These are phyloP conservation scores for Boletellus emodensis DNA, from an alignment of 768 basidiomycete genomes.

Conservation along the genomic window DNA sequence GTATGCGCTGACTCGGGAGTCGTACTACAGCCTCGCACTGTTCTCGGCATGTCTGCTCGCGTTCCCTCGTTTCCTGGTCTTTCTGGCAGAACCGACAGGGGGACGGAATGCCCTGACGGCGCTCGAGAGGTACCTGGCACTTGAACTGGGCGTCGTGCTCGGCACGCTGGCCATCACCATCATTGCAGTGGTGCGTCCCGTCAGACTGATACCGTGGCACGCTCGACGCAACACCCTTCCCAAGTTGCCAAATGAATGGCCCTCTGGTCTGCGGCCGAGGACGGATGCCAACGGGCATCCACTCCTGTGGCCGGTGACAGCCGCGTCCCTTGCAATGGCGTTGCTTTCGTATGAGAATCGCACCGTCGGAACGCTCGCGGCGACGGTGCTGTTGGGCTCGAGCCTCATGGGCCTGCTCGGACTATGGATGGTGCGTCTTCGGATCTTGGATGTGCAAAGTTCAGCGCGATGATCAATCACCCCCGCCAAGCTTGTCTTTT, in stretches of 20 bases:
- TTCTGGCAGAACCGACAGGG: slow-evolving; percentile 50
- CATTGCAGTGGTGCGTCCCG: slow-evolving; percentile 48
- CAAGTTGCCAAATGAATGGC: slow-evolving; percentile 43
- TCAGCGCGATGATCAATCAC: slow-evolving; percentile 12
- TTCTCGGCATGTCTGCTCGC: slow-evolving; percentile 40
- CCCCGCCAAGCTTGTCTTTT: slow-evolving; percentile 53
- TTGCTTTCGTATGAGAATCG: slow-evolving; percentile 64
- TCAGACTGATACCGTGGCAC: slow-evolving; percentile 1
- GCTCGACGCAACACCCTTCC: background rate
- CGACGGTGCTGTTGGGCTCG: slow-evolving; percentile 47
- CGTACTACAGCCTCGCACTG: slow-evolving; percentile 31
- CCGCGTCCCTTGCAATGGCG: slow-evolving; percentile 50
- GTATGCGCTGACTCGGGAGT: slow-evolving; percentile 1
- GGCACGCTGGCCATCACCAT: slow-evolving; percentile 52
- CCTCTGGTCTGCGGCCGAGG: slow-evolving; percentile 30
- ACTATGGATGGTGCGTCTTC: slow-evolving; percentile 59
- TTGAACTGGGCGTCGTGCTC: slow-evolving; percentile 64
- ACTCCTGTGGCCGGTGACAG: slow-evolving; percentile 56
- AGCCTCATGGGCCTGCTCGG: slow-evolving; percentile 61
- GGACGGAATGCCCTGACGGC: slow-evolving; percentile 49
- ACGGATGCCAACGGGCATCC: slow-evolving; percentile 45
- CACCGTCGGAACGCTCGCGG: slow-evolving; percentile 53
- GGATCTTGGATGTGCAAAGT: slow-evolving; percentile 11
- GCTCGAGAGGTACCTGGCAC: slow-evolving; percentile 64
- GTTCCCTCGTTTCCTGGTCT: slow-evolving; percentile 65